phyloP scores from a whole-genome alignment of 2,329 filamentous ascomycete species.

The Epichloe amarillans region DNA sequence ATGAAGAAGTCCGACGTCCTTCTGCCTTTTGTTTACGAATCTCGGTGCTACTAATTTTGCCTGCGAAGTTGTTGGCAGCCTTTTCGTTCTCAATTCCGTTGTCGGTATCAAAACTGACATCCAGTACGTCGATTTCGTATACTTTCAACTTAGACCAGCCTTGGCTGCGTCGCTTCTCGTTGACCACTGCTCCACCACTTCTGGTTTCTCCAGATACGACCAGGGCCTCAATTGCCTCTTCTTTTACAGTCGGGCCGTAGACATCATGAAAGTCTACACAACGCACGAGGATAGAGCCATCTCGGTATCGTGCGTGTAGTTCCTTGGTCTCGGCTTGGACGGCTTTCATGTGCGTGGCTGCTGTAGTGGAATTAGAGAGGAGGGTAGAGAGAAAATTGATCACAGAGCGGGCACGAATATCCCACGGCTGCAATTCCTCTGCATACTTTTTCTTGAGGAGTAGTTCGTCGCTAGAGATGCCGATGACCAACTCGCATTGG shows the following conservation, averaged over 20 bases:
- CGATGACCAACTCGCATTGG: constrained; percentile 56
- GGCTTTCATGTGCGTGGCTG: constrained; percentile 5
- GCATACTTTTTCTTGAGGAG: constrained; percentile 82
- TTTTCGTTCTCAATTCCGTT: constrained; percentile 22
- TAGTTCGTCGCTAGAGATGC: constrained; percentile 78
- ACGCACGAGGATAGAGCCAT: constrained; percentile 50
- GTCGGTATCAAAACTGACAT: constrained; percentile 37
- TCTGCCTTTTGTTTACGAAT: constrained; percentile 41
- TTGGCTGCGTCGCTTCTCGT: constrained; percentile 62
- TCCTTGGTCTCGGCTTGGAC: constrained; percentile 11
- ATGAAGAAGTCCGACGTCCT: background rate
- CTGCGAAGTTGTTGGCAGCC: constrained; percentile 48
- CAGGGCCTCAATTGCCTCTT: constrained; percentile 63
- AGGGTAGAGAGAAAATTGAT: constrained; percentile 61
- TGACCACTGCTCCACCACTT: constrained; percentile 71
- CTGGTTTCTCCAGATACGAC: constrained; percentile 84
- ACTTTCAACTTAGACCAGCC: constrained; percentile 66
- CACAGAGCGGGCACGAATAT: constrained; percentile 53
- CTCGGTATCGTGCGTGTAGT: constrained; percentile 38
- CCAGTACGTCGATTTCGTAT: constrained; percentile 82
- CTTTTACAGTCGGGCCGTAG: constrained; percentile 81
- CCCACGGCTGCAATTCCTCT: constrained; percentile 70
- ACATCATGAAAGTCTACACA: constrained; percentile 79
- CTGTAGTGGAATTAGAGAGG: constrained; percentile 25
- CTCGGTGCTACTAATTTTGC: constrained; percentile 85